These are phyloP conservation scores for Stagonosporopsis tanaceti DNA, from an alignment of 2,329 filamentous ascomycete species.

Conservation along the genomic window DNA sequence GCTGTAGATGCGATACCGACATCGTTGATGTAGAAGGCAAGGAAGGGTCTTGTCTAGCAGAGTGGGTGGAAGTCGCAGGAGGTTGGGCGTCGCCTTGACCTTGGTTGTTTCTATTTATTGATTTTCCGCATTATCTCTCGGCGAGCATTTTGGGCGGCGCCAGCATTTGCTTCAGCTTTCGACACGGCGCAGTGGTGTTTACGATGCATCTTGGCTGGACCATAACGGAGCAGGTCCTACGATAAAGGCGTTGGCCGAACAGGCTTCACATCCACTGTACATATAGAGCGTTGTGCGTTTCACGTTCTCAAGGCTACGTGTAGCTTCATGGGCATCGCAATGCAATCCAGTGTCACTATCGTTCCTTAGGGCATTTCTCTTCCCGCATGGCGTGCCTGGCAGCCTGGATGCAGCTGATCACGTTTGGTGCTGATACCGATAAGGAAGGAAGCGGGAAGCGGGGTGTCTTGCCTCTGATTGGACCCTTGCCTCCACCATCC, in stretches of 20 bases:
- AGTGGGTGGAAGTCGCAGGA: slow-evolving; percentile 97
- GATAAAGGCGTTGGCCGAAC: slow-evolving; percentile 21
- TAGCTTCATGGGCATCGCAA: neutral
- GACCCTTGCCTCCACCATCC: neutral
- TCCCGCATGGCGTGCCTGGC: neutral
- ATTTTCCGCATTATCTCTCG: slow-evolving; percentile 27
- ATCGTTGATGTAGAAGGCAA: slow-evolving; percentile 98
- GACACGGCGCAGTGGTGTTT: slow-evolving; percentile 34
- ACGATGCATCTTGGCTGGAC: slow-evolving; percentile 21
- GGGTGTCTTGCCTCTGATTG: slow-evolving; percentile 13
- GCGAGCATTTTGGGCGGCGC: slow-evolving; percentile 34
- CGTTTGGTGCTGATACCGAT: slow-evolving; percentile 13
- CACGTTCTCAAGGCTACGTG: neutral
- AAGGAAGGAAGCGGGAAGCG: slow-evolving; percentile 12
- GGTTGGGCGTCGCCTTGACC: slow-evolving; percentile 75
- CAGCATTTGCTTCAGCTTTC: slow-evolving; percentile 26
- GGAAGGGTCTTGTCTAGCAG: slow-evolving; percentile 89
- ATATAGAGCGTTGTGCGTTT: slow-evolving; percentile 11
- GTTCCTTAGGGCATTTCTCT: neutral
- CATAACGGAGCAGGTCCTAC: slow-evolving; percentile 7
- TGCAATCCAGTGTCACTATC: neutral
- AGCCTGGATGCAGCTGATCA: slow-evolving; percentile 4
- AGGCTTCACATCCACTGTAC: slow-evolving; percentile 13
- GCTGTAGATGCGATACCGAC: slow-evolving; percentile 96
- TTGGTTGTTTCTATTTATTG: slow-evolving; percentile 15